These are phyloP conservation scores for Microbotryum scabiosae DNA, from an alignment of 1,284 basidiomycete species.

Conservation along the genomic window DNA sequence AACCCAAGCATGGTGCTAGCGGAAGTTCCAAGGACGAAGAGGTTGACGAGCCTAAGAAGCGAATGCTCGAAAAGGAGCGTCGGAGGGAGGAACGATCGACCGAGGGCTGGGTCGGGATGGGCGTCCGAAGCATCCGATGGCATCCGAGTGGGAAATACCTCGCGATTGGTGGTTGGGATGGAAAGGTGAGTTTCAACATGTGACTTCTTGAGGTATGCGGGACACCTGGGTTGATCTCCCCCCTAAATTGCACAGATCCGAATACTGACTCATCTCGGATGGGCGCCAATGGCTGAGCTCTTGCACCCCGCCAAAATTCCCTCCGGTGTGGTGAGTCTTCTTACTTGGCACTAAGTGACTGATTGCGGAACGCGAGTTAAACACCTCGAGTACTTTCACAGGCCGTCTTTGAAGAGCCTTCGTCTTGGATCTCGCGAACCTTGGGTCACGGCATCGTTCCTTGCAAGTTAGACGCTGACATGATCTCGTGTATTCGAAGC, in stretches of 20 bases:
- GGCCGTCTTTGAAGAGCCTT: constrained; percentile 35
- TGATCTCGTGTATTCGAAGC: neutral
- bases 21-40: neutral
- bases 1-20: neutral
- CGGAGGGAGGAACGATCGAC: constrained; percentile 8
- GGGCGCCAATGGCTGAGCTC: constrained; percentile 12
- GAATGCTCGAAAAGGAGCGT: neutral
- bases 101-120: constrained; percentile 32
- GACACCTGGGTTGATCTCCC: neutral
- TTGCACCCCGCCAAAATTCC: neutral
- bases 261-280: constrained; percentile 5
- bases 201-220: neutral
- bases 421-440: constrained; percentile 36
- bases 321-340: neutral
- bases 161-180: constrained; percentile 39
- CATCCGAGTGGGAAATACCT: constrained; percentile 36
- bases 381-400: constrained; percentile 16
- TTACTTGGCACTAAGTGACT: too few relatives aligned
- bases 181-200: constrained; percentile 27
- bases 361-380: neutral
- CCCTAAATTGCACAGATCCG: constrained; percentile 8
- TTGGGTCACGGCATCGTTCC: constrained; percentile 36
- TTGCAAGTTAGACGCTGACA: constrained; percentile 10
- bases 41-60: neutral
- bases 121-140: constrained; percentile 38